Evolutionary conservation across 1,139 yeast genomes (phyloP).

Genomic region (Pichia cactophila): DNA sequence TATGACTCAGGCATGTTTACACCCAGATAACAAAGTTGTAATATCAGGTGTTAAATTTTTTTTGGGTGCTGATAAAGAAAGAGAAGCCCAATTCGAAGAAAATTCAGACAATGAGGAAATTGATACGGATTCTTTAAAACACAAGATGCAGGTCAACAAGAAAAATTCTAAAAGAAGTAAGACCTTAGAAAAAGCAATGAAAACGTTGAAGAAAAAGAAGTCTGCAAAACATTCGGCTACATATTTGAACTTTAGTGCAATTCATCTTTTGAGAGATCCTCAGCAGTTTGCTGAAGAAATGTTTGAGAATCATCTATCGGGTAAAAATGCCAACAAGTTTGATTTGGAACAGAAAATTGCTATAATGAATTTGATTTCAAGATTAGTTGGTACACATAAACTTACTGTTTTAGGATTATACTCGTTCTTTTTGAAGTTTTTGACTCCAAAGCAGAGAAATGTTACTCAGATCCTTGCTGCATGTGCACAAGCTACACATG

Average conservation of each 20-base stretch:
- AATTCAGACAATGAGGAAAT: constrained; percentile 70
- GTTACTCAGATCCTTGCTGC: constrained; percentile 97
- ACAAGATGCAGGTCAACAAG: constrained; percentile 76
- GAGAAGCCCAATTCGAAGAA: constrained; percentile 75
- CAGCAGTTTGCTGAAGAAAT: constrained; percentile 93
- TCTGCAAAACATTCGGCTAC: constrained; percentile 51
- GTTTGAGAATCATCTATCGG: constrained; percentile 63
- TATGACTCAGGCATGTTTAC: constrained; percentile 92
- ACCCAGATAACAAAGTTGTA: constrained; percentile 80
- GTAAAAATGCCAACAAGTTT: constrained; percentile 55
- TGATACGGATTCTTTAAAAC: constrained; percentile 64
- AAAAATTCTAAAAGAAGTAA: constrained; percentile 74
- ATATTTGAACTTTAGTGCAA: constrained; percentile 85
- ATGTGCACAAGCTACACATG: constrained; percentile 93
- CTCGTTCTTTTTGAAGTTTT: constrained; percentile 77
- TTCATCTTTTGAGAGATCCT: constrained; percentile 89
- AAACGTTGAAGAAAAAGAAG: constrained; percentile 57
- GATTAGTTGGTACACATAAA: constrained; percentile 91
- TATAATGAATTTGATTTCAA: constrained; percentile 76
- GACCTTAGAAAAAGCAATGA: constrained; percentile 66
- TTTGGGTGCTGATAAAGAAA: constrained; percentile 89
- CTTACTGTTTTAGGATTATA: constrained; percentile 83
- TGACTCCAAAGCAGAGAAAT: constrained; percentile 88
- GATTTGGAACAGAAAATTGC: constrained; percentile 84
- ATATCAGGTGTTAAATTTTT: constrained; percentile 86